Evolutionary conservation across 1,139 yeast species (phyloP).

Genomic region (Geotrichum australiense): DNA sequence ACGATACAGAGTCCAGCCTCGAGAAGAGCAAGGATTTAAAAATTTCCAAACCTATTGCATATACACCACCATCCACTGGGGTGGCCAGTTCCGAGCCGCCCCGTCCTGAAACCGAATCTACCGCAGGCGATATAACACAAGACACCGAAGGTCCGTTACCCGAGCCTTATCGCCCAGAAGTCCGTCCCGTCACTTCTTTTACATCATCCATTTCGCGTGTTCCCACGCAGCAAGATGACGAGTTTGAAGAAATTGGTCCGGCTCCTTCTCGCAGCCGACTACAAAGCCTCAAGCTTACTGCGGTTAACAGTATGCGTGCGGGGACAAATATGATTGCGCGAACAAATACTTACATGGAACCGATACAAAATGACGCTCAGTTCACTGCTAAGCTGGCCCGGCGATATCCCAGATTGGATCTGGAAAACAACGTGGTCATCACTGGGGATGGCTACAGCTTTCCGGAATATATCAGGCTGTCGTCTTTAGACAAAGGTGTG

Average conservation of each 20-base stretch:
- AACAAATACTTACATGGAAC: constrained; percentile 3
- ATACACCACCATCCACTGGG: too few relatives aligned
- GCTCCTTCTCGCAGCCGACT: background rate
- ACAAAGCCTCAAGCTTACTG: background rate
- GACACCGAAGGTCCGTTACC: constrained; percentile 1
- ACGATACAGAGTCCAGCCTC: background rate
- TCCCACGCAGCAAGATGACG: constrained; percentile 2
- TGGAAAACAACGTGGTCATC: constrained; percentile 8
- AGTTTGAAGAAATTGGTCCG: background rate
- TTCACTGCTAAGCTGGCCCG: background rate
- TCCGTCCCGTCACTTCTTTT: background rate
- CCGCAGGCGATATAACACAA: background rate
- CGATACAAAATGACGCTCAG: background rate
- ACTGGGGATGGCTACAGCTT: constrained; percentile 6
- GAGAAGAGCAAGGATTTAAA: background rate
- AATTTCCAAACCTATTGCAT: too few relatives aligned
- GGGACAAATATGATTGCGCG: background rate
- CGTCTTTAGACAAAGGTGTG: constrained; percentile 10
- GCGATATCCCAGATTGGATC: constrained; percentile 1
- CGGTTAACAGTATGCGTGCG: background rate
- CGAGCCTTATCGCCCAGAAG: background rate
- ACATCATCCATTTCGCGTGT: constrained; percentile 1
- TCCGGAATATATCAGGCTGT: constrained; percentile 5
- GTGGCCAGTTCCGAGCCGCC: too few relatives aligned
- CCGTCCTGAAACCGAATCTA: background rate